Base-by-base conservation (phyloP, 495 filamentous ascomycete species). In the Parachaetomium inaequale region DNA sequence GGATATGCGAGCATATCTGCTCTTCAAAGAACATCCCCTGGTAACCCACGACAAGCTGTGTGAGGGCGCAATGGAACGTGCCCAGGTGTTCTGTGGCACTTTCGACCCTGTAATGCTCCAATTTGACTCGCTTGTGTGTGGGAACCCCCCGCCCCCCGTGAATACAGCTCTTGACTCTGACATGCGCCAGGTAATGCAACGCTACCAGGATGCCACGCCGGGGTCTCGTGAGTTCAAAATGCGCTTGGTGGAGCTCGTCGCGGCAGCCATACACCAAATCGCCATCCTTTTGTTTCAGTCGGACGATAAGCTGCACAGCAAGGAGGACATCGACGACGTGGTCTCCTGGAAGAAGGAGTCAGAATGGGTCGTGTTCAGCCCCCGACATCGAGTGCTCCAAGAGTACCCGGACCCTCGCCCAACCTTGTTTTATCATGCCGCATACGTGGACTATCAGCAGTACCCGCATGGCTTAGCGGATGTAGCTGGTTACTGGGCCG, bases 401-500 rank as follows among this genome's bases (percentile, higher is more conserved):
- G 29, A 23, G 4, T 23, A 1, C 3, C n/a, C 34, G 3, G 32
- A 55, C 2, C 54, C 53, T 3, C 32, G 19, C 11, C 61, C 46
- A 14, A 58, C 54, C 0, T 25, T 51, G 21, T 63, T 58, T 42
- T 63, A 31, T 12, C 61, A 58, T 21, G 4, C n/a, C 5, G 12
- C 42, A 12, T 63, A 58, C 46, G 14, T 58, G 15, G 54, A 63
- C 12, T 10, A 63, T 21, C 29, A 58, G 1, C 61, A 51, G 8
- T 63, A 63, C 28, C 45, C 61, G 1, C 10, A 58, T 36, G 53
- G 53, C 8, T 3, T 63, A 1, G 61, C 61, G 4, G 61, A 63
- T 50, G 61, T 63, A 0, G 61, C 52, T 12, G 61, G 43, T 2
- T 63, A 63, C 46, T 63, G 61, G 61, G 61, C 61, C 1, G 61